Percentiles rank a stretch among this genome's conserved stretches.
phyloP scores from a whole-genome alignment of 179 eudicot genomes.

The Silene coronaria region DNA sequence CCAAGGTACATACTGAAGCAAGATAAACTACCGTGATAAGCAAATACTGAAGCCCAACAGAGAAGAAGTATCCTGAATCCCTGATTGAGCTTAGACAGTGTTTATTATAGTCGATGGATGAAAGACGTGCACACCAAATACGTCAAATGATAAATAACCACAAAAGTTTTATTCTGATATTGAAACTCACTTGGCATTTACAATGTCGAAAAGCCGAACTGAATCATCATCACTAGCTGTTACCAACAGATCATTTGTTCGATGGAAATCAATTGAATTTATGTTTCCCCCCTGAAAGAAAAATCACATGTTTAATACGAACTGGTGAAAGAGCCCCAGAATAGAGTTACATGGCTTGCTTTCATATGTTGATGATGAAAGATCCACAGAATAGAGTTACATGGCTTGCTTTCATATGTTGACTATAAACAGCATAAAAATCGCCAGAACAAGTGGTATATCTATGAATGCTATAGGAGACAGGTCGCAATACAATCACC shows the following conservation, averaged over 20 bases:
- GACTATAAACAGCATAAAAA: neutral
- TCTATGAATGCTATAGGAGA: neutral
- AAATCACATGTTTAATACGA: neutral
- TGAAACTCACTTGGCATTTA: constrained; percentile 68
- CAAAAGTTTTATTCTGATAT: neutral
- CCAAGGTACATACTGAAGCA: neutral
- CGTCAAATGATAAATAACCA: neutral
- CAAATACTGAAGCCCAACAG: neutral
- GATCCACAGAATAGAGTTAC: neutral
- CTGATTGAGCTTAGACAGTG: neutral
- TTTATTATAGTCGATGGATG: neutral
- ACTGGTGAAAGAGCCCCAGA: neutral
- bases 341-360: no score
- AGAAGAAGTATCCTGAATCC: neutral
- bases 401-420: no score
- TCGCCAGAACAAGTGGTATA: neutral
- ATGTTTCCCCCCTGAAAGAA: constrained; percentile 70
- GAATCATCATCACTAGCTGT: constrained; percentile 97
- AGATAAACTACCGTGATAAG: neutral
- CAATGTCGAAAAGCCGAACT: constrained; percentile 81
- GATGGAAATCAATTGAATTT: constrained; percentile 86
- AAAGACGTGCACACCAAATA: neutral
- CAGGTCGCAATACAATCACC: neutral
- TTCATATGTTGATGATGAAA: no score
- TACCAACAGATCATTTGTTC: constrained; percentile 74